Base-by-base conservation (phyloP, 352 stramenopile species). In the Pythium periplocum region DNA sequence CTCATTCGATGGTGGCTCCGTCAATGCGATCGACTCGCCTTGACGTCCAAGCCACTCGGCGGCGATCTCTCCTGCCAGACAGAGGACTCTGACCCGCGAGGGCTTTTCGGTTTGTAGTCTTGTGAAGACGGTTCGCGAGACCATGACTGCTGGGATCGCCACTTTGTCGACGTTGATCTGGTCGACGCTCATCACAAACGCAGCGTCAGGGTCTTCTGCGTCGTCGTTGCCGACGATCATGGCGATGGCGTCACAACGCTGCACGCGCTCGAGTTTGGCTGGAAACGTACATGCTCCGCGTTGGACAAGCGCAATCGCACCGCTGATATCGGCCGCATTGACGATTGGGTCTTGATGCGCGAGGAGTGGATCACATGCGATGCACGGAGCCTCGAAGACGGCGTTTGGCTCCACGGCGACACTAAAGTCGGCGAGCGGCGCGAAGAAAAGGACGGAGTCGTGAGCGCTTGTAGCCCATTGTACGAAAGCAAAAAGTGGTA, bases 141-240 rank as follows among this genome's bases (percentile, higher is more conserved):
- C 69, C 81, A 89, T 89, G 8, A 89, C 73, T 9, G 75, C 62
- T 9, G 81, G 76, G n/a, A 91, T 71, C 38, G 74, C 78, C 4
- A 86, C 57, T 55, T 89, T 76, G n/a, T 78, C 73, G 12, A 78
- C 74, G 36, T 72, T 61, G 44, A 87, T 75, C 11, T 80, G 63
- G 44, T 88, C 78, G 2, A 89, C 81, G 43, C 67, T 89, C 78
- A 89, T 91, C 33, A 89, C 73, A 12, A 90, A 90, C 34, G 78
- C 73, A 10, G 68, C 64, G 34, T 83, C 68, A 1, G 60, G 62
- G 38, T 87, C 57, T 2, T 59, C 34, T 3, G 53, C 49, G 45
- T 89, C 80, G 55, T 89, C 69, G 47, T 89, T 91, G 40, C 76
- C 79, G 11, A 91, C 69, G 42, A 91, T 81, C 12, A 68, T 73